These are phyloP conservation scores for Plantago ovata DNA, from an alignment of 257 asterid species.

Conservation along the genomic window DNA sequence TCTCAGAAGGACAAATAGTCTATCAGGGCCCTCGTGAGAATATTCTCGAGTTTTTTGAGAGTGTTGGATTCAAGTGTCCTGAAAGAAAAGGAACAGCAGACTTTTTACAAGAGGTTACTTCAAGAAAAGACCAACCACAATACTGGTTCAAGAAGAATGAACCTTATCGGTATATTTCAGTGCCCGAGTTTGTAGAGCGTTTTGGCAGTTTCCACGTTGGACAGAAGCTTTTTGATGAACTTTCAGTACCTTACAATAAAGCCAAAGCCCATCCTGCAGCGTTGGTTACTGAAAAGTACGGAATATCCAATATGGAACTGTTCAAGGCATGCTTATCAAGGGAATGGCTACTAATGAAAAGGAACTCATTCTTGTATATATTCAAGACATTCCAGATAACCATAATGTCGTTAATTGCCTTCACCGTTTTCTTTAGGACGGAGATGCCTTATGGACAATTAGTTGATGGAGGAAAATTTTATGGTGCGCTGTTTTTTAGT, in stretches of 20 bases:
- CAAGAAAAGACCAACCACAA: constrained; percentile 82
- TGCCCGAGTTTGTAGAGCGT: constrained; percentile 54
- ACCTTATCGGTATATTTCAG: constrained; percentile 61
- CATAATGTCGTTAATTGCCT: constrained; percentile 74
- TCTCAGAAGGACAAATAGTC: constrained; percentile 73
- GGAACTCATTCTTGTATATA: constrained; percentile 75
- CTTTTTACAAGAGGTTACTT: constrained; percentile 93
- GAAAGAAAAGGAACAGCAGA: constrained; percentile 94
- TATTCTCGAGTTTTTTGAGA: constrained; percentile 70
- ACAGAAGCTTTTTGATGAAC: constrained; percentile 55
- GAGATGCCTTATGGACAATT: constrained; percentile 69
- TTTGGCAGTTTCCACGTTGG: constrained; percentile 76
- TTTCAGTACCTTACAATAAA: constrained; percentile 66
- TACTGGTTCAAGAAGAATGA: constrained; percentile 76
- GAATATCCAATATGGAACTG: constrained; percentile 78
- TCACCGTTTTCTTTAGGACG: constrained; percentile 87
- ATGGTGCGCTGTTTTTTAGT: constrained; percentile 82
- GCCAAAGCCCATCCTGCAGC: constrained; percentile 87
- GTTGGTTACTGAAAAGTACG: constrained; percentile 73
- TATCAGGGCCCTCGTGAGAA: constrained; percentile 94
- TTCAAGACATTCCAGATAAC: constrained; percentile 89
- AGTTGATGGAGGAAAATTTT: constrained; percentile 73
- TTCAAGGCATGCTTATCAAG: constrained; percentile 71
- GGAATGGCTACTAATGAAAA: constrained; percentile 87
- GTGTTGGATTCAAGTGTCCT: constrained; percentile 89